phyloP scores from a whole-genome alignment of 352 stramenopile genomes.

The Pythium grandisporangium region DNA sequence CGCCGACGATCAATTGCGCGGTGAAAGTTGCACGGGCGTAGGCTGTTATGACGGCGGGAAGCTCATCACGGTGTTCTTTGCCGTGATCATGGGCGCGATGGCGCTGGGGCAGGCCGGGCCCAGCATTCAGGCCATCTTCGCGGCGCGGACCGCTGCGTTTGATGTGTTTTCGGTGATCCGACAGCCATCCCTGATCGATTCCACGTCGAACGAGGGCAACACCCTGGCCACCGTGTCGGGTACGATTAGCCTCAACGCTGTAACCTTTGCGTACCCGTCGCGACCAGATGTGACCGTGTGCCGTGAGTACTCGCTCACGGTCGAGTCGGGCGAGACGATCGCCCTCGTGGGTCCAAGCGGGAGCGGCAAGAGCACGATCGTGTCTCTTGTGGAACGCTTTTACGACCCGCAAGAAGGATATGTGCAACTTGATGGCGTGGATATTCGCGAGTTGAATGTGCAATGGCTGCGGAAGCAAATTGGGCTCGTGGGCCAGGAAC shows the following conservation, averaged over 20 bases:
- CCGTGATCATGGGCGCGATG: constrained; percentile 27
- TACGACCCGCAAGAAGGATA: constrained; percentile 22
- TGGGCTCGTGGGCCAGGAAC: constrained; percentile 86
- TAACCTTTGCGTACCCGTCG: constrained; percentile 38
- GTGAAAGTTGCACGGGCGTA: constrained; percentile 4
- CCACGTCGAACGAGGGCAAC: constrained; percentile 12
- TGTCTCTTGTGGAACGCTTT: constrained; percentile 35
- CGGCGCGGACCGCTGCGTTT: constrained; percentile 14
- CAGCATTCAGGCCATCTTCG: constrained; percentile 17
- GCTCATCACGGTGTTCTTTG: constrained; percentile 28
- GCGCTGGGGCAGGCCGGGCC: constrained; percentile 23
- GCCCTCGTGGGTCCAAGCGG: constrained; percentile 33
- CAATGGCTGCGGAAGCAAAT: constrained; percentile 47
- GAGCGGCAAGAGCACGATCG: constrained; percentile 38
- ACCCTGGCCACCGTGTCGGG: constrained; percentile 22
- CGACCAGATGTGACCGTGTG: constrained; percentile 20
- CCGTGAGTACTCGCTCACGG: constrained; percentile 19
- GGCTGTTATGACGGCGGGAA: constrained; percentile 22
- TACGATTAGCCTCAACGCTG: constrained; percentile 46
- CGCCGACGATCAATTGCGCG: constrained; percentile 13
- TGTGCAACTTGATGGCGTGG: constrained; percentile 21
- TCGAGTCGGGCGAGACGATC: constrained; percentile 27
- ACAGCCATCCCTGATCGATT: constrained; percentile 22
- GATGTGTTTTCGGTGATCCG: constrained; percentile 32
- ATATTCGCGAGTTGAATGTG: constrained; percentile 50